Conservation (phyloP, 108 stramenopile species). For the Stephanodiscus minutulus region DNA sequence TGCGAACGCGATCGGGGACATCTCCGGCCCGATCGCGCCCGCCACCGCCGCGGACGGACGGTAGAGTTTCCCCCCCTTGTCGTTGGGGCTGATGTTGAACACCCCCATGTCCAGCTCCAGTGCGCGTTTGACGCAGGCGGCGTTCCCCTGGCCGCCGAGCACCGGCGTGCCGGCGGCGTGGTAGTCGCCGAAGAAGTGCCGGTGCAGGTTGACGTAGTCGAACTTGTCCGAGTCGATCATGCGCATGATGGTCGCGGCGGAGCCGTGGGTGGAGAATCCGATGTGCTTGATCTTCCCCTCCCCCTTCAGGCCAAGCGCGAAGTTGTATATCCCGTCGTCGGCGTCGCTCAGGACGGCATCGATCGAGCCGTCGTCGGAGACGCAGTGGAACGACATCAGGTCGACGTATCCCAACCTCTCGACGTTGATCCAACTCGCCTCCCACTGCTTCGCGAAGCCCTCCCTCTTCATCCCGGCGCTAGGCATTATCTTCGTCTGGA, state of each 20-base stretch:
- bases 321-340: conserved; percentile 44
- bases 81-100: conserved; percentile 75
- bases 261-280: conserved; percentile 80
- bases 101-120: conserved; percentile 81
- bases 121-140: conserved; percentile 50
- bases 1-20: conserved; percentile 74
- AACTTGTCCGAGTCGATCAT: conserved; percentile 65
- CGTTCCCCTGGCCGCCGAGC: conserved; percentile 65
- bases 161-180: conserved; percentile 61
- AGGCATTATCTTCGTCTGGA: conserved; percentile 73
- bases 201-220: conserved; percentile 74
- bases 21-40: conserved; percentile 45
- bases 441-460: conserved; percentile 57
- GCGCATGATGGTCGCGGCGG: conserved; percentile 62
- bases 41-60: conserved; percentile 57
- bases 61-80: conserved; percentile 81
- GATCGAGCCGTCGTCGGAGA: conserved; percentile 39
- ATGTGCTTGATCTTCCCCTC: conserved; percentile 65
- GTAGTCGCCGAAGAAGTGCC: conserved; percentile 75
- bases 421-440: conserved; percentile 53
- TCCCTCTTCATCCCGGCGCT: conserved; percentile 35
- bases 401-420: conserved; percentile 64
- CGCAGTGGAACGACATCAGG: conserved; percentile 69
- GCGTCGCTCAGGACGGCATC: conserved; percentile 45
- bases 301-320: conserved; percentile 41